Base-by-base conservation (phyloP, 352 stramenopile species). In the Globisporangium viniferum region DNA sequence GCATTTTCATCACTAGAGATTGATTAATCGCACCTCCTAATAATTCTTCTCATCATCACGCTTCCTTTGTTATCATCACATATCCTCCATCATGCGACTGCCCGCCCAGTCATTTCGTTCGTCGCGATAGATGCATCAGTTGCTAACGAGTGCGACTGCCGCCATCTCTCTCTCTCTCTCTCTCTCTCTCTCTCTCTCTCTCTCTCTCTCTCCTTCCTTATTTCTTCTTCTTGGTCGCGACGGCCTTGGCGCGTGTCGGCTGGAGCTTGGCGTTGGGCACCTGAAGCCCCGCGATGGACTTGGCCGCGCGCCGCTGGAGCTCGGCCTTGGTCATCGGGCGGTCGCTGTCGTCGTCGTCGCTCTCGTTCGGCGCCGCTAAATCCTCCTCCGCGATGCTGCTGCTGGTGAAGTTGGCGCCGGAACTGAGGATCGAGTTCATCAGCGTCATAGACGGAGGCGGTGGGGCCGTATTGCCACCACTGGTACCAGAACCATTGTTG, bases 341-440 rank as follows among this genome's bases (percentile, higher is more conserved):
- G 54, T 91, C 79, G 10, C 78, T 74, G 35, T 91, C 80, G 20
- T 91, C 85, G 4, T 91, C 85, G 60, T 91, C 85, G 57, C 79
- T 90, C 15, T 73, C 76, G 35, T 70, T 76, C 6, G 78, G 72
- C 29, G 68, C 64, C 29, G 71, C 64, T 3, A 2, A 18, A 15
- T 88, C 78, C 39, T 90, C 80, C 48, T 90, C 82, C 15, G 71
- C 72, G 46, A 91, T 90, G 2, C 73, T 80, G 15, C 64, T 39
- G 18, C 15, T 27, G 27, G 64, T 76, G 22, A 69, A 64, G 12
- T 54, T 63, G 2, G 69, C 65, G 4, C 58, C 36, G 9, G 64
- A 39, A 15, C 41, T 35, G 7, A 64, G 64, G 22, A 69, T 55
- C 20, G 58, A 66, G 31, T 10, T 39, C 65, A 66, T 51, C 31